Percentiles rank a stretch among this genome's conserved stretches.
Evolutionary conservation across 768 basidiomycete genomes (phyloP).

Genomic region (Hydnomerulius pinastri): DNA sequence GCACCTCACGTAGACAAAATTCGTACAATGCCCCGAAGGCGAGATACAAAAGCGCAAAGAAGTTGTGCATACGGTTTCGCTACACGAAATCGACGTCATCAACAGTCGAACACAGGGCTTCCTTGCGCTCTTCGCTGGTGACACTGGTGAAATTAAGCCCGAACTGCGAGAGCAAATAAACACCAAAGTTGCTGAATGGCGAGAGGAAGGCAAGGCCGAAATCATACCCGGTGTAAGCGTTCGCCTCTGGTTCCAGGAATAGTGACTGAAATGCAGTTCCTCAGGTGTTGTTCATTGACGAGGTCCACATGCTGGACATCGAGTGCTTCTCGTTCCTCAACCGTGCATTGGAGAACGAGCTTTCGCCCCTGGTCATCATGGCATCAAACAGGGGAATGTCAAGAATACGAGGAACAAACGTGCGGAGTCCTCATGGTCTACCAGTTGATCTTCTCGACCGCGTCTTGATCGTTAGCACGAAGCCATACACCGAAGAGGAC

Average conservation of each 20-base stretch:
- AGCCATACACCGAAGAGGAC: slow-evolving; percentile 80
- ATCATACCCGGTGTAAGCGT: slow-evolving; percentile 89
- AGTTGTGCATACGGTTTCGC: slow-evolving; percentile 94
- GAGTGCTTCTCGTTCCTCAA: slow-evolving; percentile 99
- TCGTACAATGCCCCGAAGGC: slow-evolving; percentile 97
- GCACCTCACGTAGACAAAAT: slow-evolving; percentile 74
- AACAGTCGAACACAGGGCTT: slow-evolving; percentile 99
- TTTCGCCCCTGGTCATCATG: slow-evolving; percentile 97
- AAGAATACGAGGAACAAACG: slow-evolving; percentile 92
- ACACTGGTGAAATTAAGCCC: slow-evolving; percentile 98
- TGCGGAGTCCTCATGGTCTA: slow-evolving; percentile 92
- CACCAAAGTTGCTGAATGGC: slow-evolving; percentile 94
- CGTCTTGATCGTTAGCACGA: slow-evolving; percentile 93
- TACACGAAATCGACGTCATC: slow-evolving; percentile 99
- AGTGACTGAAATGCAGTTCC: not conserved
- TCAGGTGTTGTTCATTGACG: slow-evolving; percentile 97
- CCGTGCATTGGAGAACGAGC: slow-evolving; percentile 89
- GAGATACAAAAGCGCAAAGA: slow-evolving; percentile 98
- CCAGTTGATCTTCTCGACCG: slow-evolving; percentile 94
- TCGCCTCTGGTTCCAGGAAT: not conserved
- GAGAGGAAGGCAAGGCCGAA: slow-evolving; percentile 98
- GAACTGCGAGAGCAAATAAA: slow-evolving; percentile 97
- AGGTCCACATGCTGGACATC: slow-evolving; percentile 99
- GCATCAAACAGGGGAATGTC: slow-evolving; percentile 96
- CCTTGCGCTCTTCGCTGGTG: slow-evolving; percentile 91